Conservation (phyloP, 2,329 filamentous ascomycete genomes). For the Claviceps sp. region DNA sequence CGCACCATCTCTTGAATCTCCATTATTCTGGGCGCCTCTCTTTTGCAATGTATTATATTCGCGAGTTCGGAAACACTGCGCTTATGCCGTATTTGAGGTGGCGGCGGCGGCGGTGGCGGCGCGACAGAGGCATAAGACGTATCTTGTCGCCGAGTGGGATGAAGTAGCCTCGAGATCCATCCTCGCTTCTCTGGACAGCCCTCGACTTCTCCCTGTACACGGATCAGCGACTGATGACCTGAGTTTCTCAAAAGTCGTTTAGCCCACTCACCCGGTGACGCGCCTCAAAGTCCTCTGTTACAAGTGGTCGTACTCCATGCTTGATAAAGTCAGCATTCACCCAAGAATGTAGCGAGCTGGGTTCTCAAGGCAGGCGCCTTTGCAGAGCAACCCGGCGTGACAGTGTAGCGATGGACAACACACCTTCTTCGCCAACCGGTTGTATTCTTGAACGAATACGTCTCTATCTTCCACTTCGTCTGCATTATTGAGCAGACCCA, state of each 20-base stretch:
- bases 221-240: background rate
- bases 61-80: conserved; percentile 44
- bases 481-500: conserved; percentile 31
- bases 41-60: conserved; percentile 28
- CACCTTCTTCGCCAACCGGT: conserved; percentile 45
- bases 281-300: conserved; percentile 22
- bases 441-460: conserved; percentile 43
- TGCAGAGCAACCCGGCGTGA: background rate
- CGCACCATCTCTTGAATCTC: conserved; percentile 46
- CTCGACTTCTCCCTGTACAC: conserved; percentile 9
- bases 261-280: conserved; percentile 18
- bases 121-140: conserved; percentile 3
- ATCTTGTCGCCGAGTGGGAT: conserved; percentile 9
- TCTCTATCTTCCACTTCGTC: conserved; percentile 36
- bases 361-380: background rate
- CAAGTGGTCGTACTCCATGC: conserved; percentile 37
- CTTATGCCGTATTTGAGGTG: conserved; percentile 22
- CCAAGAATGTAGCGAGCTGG: background rate
- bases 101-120: conserved; percentile 2
- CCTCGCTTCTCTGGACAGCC: conserved; percentile 17
- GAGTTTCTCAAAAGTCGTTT: background rate
- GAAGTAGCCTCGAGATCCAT: conserved; percentile 26
- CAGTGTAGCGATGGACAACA: background rate
- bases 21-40: conserved; percentile 33
- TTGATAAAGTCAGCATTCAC: conserved; percentile 14